These are phyloP conservation scores for Acmispon strigosus DNA, from an alignment of 306 rosid species.

Conservation along the genomic window DNA sequence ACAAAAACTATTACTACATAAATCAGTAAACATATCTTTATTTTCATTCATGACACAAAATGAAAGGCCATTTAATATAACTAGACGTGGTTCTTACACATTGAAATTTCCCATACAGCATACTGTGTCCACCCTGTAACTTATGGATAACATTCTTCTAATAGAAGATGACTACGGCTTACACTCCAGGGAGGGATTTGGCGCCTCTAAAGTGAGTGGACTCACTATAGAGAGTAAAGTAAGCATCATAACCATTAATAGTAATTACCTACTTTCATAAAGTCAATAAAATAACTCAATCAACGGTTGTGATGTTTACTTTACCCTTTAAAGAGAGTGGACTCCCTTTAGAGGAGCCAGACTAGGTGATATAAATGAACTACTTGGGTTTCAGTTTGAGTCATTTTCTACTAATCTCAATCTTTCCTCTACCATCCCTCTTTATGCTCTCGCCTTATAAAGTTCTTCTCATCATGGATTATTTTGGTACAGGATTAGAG, in stretches of 20 bases:
- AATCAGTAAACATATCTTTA: slow-evolving; percentile 1
- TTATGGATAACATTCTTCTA: neutral
- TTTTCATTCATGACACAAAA: neutral
- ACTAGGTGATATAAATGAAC: neutral
- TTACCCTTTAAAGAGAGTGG: no score
- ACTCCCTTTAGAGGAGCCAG: no score
- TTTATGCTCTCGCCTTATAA: neutral
- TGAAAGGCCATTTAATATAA: neutral
- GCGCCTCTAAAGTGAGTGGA: no score
- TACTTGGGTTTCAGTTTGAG: slow-evolving; percentile 4
- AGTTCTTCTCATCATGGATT: neutral
- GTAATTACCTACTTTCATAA: no score
- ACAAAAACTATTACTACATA: neutral
- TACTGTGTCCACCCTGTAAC: neutral
- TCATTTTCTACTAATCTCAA: neutral
- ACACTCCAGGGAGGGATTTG: neutral
- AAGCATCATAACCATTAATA: no score
- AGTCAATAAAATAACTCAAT: no score
- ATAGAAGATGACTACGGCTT: neutral
- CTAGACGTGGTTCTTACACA: neutral
- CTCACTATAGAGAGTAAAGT: no score
- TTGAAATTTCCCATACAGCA: neutral
- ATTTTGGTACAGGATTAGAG: neutral
- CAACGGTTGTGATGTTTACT: no score
- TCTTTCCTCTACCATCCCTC: neutral